A percentile compares a stretch with the other conserved stretches of the same genome.
Evolutionary conservation across 2,329 filamentous ascomycete genomes (phyloP).

Genomic region (Phyllosticta capitalensis): DNA sequence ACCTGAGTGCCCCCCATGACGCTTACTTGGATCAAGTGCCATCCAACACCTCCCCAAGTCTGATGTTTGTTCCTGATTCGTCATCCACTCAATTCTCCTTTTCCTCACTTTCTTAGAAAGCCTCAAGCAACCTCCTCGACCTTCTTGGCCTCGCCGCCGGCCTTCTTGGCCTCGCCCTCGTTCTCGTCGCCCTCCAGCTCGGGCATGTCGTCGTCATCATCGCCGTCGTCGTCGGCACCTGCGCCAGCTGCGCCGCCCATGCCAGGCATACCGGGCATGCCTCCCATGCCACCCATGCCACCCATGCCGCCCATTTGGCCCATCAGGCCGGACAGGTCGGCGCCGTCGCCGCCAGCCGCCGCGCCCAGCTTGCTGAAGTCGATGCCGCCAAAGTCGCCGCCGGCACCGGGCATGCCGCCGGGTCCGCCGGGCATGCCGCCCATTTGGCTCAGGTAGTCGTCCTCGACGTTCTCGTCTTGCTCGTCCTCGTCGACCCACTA

Average conservation of each 20-base stretch:
- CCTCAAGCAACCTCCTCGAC: slow-evolving; percentile 36
- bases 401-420: slow-evolving; percentile 42
- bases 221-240: slow-evolving; percentile 50
- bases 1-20: no score
- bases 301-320: slow-evolving; percentile 30
- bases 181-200: slow-evolving; percentile 43
- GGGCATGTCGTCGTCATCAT: slow-evolving; percentile 73
- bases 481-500: slow-evolving; percentile 97
- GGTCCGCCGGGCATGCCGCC: slow-evolving; percentile 41
- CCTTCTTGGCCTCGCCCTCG: slow-evolving; percentile 13
- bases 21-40: no score
- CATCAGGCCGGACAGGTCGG: slow-evolving; percentile 21
- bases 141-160: slow-evolving; percentile 24
- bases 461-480: slow-evolving; percentile 77
- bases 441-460: slow-evolving; percentile 38
- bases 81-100: not conserved
- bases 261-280: slow-evolving; percentile 29
- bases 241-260: slow-evolving; percentile 35
- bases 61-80: not conserved
- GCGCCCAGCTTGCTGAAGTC: slow-evolving; percentile 80
- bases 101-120: not conserved
- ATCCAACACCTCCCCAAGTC: no score
- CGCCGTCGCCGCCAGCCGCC: slow-evolving; percentile 30
- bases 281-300: slow-evolving; percentile 35
- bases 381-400: slow-evolving; percentile 68